Evolutionary conservation across 805 yeast genomes (phyloP).

Genomic region (Blastobotrys robertii): DNA sequence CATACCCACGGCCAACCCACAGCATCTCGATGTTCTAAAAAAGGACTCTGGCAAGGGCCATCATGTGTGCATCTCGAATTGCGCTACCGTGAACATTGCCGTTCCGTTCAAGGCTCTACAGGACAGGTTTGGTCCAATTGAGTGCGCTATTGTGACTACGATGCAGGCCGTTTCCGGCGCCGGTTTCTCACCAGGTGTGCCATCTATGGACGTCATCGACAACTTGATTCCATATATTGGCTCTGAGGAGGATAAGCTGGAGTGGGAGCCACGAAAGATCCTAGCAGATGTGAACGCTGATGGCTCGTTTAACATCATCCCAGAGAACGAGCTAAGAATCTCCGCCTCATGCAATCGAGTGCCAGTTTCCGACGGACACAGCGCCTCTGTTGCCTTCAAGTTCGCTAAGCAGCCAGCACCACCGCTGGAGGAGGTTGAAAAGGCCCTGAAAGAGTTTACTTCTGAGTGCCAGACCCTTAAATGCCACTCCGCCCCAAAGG

Average conservation of each 20-base stretch:
- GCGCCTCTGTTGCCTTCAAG: slow-evolving; percentile 83
- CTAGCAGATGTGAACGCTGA: slow-evolving; percentile 47
- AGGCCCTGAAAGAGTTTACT: slow-evolving; percentile 56
- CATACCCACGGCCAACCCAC: slow-evolving; percentile 92
- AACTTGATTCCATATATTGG: slow-evolving; percentile 90
- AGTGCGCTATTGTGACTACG: slow-evolving; percentile 78
- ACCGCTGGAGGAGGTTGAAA: slow-evolving; percentile 67
- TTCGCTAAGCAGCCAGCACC: slow-evolving; percentile 82
- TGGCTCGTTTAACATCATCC: slow-evolving; percentile 42
- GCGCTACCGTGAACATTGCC: slow-evolving; percentile 96
- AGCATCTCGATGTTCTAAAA: slow-evolving; percentile 68
- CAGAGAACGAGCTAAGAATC: slow-evolving; percentile 67
- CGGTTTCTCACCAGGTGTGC: slow-evolving; percentile 95
- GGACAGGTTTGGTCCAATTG: slow-evolving; percentile 84
- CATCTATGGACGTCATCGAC: slow-evolving; percentile 90
- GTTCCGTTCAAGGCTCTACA: slow-evolving; percentile 94
- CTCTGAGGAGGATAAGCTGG: slow-evolving; percentile 97
- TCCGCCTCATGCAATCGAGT: slow-evolving; percentile 97
- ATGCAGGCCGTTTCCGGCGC: slow-evolving; percentile 98
- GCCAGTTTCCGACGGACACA: slow-evolving; percentile 96
- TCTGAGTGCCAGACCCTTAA: slow-evolving; percentile 75
- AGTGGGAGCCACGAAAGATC: slow-evolving; percentile 96
- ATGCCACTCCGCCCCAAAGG: slow-evolving; percentile 89
- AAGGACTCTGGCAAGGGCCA: slow-evolving; percentile 61
- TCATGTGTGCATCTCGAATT: slow-evolving; percentile 91